Conservation (phyloP, 2,329 filamentous ascomycete genomes). For the Aspergillus caelatus region DNA sequence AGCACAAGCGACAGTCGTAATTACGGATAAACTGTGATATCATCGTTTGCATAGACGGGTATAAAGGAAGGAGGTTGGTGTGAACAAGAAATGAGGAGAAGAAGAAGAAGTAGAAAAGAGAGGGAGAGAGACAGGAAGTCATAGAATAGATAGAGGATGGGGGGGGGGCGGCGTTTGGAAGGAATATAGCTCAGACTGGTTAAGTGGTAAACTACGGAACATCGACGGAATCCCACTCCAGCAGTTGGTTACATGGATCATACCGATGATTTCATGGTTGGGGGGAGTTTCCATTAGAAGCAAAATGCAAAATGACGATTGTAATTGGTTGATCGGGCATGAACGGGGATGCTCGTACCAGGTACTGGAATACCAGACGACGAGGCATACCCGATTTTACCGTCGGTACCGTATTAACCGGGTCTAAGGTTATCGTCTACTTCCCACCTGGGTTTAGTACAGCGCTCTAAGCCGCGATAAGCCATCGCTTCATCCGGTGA, state of each 20-base stretch:
- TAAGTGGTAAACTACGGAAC: constrained; percentile 11
- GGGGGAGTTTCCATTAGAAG: neutral
- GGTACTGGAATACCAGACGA: constrained; percentile 1
- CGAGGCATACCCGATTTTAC: neutral
- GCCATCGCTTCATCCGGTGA: constrained; percentile 20
- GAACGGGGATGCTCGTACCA: neutral
- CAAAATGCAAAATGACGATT: neutral
- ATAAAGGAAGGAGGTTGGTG: constrained; percentile 3
- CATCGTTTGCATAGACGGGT: constrained; percentile 29
- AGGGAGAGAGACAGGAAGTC: constrained; percentile 5
- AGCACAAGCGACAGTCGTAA: constrained; percentile 32
- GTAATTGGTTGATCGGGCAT: neutral
- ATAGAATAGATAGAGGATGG: constrained; percentile 5
- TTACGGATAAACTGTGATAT: constrained; percentile 22
- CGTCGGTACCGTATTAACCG: constrained; percentile 1
- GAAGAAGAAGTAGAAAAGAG: constrained; percentile 7
- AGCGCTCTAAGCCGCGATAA: constrained; percentile 14
- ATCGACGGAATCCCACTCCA: constrained; percentile 5
- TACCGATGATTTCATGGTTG: constrained; percentile 14
- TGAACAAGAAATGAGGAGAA: neutral
- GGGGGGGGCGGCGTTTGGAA: neutral
- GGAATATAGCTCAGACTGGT: constrained; percentile 2
- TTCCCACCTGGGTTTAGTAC: neutral
- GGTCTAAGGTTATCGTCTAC: neutral
- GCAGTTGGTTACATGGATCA: constrained; percentile 1